Conservation (phyloP, 495 filamentous ascomycete species). For the Margaritispora aquatica region DNA sequence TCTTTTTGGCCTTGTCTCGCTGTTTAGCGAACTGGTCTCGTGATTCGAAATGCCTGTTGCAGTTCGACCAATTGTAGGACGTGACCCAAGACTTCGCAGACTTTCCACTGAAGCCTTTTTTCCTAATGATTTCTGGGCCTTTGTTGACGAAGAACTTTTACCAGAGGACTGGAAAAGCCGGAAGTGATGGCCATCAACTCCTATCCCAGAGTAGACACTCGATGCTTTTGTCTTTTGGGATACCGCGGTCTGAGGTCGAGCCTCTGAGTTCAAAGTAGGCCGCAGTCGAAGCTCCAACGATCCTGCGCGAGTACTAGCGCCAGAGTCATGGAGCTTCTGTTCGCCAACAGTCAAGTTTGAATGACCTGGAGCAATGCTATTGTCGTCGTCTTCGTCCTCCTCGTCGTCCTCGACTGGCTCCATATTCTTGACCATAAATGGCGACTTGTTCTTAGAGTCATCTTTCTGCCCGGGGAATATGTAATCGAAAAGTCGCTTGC, state of each 20-base stretch:
- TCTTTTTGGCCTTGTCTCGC: conserved; percentile 44
- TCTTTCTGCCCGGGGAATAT: conserved; percentile 76
- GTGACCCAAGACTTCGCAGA: conserved; percentile 40
- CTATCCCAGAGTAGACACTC: conserved; percentile 34
- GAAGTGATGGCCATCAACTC: conserved; percentile 41
- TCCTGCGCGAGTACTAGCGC: conserved; percentile 46
- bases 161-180: conserved; percentile 43
- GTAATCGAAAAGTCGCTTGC: conserved; percentile 94
- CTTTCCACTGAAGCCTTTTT: conserved; percentile 69
- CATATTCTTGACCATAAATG: conserved; percentile 78
- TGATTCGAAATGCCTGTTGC: conserved; percentile 43
- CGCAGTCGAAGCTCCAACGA: conserved; percentile 72
- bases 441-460: conserved; percentile 58
- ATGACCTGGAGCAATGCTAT: background rate
- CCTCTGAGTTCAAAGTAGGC: conserved; percentile 65
- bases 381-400: conserved; percentile 52
- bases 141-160: conserved; percentile 16
- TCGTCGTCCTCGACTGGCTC: conserved; percentile 40
- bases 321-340: conserved; percentile 3
- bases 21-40: conserved; percentile 31
- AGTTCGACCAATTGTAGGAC: conserved; percentile 38
- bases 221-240: conserved; percentile 41
- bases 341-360: conserved; percentile 3
- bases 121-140: conserved; percentile 31
- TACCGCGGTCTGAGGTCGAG: conserved; percentile 34